Evolutionary conservation across 2,329 filamentous ascomycete genomes (phyloP), one percentile per base, ranked within the genome.

Genomic region (Diaporthe aspalathi): DNA sequence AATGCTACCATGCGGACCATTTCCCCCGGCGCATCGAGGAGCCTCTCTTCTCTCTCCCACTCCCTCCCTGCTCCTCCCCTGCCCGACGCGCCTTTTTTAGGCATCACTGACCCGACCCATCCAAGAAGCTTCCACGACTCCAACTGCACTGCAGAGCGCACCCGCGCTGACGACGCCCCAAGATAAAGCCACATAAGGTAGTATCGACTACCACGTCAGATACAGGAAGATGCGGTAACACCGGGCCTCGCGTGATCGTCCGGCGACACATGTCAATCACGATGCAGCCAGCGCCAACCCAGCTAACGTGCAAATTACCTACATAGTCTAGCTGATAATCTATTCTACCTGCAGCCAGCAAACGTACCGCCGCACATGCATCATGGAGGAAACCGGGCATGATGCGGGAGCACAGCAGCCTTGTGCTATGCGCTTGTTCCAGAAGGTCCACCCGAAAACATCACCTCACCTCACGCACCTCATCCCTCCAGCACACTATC

Each of bases 211-310:
- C 24, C 12, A 50, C 29, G 5, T 32, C 17, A 12, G 20, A 17
- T 22, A 32, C n/a, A 20, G 12, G 12, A 20, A 38, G 35, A 38
- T 12, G 35, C 11, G n/a, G 60, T 49, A 16, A n/a, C 27, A 49
- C 27, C 60, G 60, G 60, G 29, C 11, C n/a, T 65, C 60, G 60
- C 60, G 60, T 16, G 60, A 38, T 49, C 29, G 60, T 43, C 43
- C 57, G 17, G 40, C n/a, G 43, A 35, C 52, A 20, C 35, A n/a
- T 22, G 16, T 17, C 17, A 12, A 12, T 29, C 22, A 45, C 29
- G 6, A 27, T 60, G 22, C 12, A 32, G 35, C 54, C n/a, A n/a
- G n/a, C n/a, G n/a, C n/a, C n/a, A n/a, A n/a, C n/a, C n/a, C n/a
- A n/a, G n/a, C n/a, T n/a, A n/a, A n/a, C n/a, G n/a, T n/a, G n/a